Evolutionary conservation across 768 basidiomycete species (phyloP), one percentile per base, ranked within the genome.

Genomic region (Termitomyces sp.): DNA sequence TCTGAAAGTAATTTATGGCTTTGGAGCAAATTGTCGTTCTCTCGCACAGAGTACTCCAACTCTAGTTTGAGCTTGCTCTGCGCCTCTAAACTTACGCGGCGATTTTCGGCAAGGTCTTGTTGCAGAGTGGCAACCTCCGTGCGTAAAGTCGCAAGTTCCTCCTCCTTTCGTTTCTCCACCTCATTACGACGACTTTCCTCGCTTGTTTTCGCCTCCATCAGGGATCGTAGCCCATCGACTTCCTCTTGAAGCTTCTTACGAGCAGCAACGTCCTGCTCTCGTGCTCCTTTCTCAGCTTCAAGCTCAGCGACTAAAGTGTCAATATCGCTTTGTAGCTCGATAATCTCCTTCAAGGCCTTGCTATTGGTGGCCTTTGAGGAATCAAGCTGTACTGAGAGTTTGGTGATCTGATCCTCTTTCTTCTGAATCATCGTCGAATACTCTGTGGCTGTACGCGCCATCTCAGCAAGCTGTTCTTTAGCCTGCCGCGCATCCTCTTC

Each of bases 141-240:
- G 22, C 94, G 86, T 6, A 99, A 77, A 32, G 85, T 79, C 0
- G 73, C 69, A 12, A 98, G 83, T 70, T 99, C 96, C 46, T 83
- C 78, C 62, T 98, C 94, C 65, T 87, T 92, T 71, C 89, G 88
- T 70, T 86, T 87, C 69, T 94, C 92, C 0, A 86, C 92, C 67
- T 97, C 91, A 35, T 80, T 81, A 18, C 91, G 83, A 32, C 87
- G 86, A 9, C 83, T 88, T 65, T 94, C 94, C 69, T 98, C 94
- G 26, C 85, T 87, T 0, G 87, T 82, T 70, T 94, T 97, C 1
- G 90, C 89, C 47, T 87, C 86, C 75, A 97, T 82, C 14, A 90
- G 74, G n/a, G 82, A 75, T 7, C 94, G 87, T 8, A 98, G 77
- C 60, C 92, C 88, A 64, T 96, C 94, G 12, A 97, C 75, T 70